Evolutionary conservation across 2,329 filamentous ascomycete species (phyloP).

Genomic region (Calonectria crousiana): DNA sequence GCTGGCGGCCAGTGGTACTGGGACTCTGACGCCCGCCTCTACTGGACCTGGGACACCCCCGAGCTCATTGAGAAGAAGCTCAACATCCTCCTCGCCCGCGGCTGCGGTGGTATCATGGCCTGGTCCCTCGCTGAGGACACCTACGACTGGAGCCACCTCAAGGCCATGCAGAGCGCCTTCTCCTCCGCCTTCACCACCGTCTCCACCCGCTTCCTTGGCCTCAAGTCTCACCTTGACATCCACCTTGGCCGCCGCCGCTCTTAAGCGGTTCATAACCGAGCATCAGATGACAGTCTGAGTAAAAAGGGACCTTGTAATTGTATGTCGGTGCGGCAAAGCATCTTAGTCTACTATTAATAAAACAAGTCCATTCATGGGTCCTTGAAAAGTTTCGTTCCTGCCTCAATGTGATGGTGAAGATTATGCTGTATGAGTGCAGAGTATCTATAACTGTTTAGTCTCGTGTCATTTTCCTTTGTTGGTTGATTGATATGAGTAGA

Average conservation of each 20-base stretch:
- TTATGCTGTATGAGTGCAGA: background rate
- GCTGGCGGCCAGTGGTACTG: slow-evolving; percentile 69
- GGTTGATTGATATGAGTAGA: background rate
- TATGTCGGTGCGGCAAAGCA: background rate
- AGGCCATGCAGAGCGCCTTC: slow-evolving; percentile 51
- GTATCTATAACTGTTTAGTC: too few relatives aligned
- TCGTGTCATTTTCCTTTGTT: background rate
- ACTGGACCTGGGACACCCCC: slow-evolving; percentile 69
- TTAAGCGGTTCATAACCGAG: background rate
- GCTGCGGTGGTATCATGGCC: slow-evolving; percentile 64
- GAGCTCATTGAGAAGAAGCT: slow-evolving; percentile 63
- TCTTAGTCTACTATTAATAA: slow-evolving; percentile 7
- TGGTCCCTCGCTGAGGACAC: slow-evolving; percentile 67
- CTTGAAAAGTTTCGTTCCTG: background rate
- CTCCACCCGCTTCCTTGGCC: background rate
- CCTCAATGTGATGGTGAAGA: background rate
- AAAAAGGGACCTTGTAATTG: background rate
- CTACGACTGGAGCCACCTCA: slow-evolving; percentile 56
- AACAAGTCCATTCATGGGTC: background rate
- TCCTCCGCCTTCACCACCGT: background rate
- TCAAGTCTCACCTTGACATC: slow-evolving; percentile 3
- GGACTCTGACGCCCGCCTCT: slow-evolving; percentile 58
- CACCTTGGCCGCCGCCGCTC: background rate
- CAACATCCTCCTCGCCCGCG: slow-evolving; percentile 54
- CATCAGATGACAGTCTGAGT: background rate